These are phyloP conservation scores for Ophiostoma piceae DNA, from an alignment of 2,329 filamentous ascomycete species.

Conservation along the genomic window DNA sequence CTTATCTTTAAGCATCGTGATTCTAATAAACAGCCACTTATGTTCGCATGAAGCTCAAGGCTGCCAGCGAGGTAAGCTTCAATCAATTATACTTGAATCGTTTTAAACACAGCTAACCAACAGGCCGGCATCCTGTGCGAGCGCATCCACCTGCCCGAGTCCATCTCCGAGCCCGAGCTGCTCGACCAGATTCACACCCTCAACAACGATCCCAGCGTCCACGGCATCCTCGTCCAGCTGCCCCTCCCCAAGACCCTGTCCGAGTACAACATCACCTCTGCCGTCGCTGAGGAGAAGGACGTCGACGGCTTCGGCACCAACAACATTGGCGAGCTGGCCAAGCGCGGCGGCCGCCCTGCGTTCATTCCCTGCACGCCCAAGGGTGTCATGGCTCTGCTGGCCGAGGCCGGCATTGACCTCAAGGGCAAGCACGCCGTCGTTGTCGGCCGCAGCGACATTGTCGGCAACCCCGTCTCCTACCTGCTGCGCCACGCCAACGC, in stretches of 20 bases:
- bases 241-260: constrained; percentile 85
- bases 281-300: constrained; percentile 90
- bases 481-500: constrained; percentile 92
- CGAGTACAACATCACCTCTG: constrained; percentile 84
- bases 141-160: constrained; percentile 74
- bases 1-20: background rate
- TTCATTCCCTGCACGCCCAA: constrained; percentile 96
- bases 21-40: constrained; percentile 64
- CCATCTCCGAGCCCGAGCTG: constrained; percentile 77
- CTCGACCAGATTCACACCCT: constrained; percentile 72
- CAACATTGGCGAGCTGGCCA: constrained; percentile 96
- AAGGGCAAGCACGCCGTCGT: constrained; percentile 92
- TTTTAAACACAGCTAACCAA: background rate
- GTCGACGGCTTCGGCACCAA: constrained; percentile 92
- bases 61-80: constrained; percentile 73
- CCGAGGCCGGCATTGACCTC: constrained; percentile 76
- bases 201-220: constrained; percentile 81
- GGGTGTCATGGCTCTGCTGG: constrained; percentile 88
- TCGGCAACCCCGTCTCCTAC: constrained; percentile 94
- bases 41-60: constrained; percentile 99
- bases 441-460: constrained; percentile 91
- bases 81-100: background rate
- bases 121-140: constrained; percentile 87
- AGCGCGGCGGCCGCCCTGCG: constrained; percentile 81
- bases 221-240: constrained; percentile 91